Evolutionary conservation across 2,329 filamentous ascomycete genomes (phyloP).

Genomic region (Xylaria sp.): DNA sequence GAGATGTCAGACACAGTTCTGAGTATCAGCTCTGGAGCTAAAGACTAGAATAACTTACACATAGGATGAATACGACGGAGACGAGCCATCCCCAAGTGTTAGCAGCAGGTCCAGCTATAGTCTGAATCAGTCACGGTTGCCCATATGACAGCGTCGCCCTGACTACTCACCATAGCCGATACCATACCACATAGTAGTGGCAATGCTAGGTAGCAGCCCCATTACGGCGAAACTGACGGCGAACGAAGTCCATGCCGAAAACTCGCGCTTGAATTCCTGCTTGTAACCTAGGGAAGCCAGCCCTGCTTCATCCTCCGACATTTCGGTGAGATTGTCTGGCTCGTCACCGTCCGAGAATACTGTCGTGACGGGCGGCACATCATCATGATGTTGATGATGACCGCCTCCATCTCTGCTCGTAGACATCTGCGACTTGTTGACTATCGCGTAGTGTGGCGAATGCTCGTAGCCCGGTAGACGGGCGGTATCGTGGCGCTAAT

Average conservation of each 20-base stretch:
- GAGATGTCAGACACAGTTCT: slow-evolving; percentile 11
- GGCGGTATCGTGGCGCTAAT: not conserved
- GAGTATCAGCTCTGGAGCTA: not conserved
- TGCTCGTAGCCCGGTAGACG: not conserved
- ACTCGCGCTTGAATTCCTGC: slow-evolving; percentile 70
- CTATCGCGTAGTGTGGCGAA: not conserved
- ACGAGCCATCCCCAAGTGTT: slow-evolving; percentile 84
- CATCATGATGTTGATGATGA: slow-evolving; percentile 19
- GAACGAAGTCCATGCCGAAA: slow-evolving; percentile 79
- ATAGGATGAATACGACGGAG: slow-evolving; percentile 77
- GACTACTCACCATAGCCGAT: slow-evolving; percentile 57
- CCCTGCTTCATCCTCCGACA: slow-evolving; percentile 65
- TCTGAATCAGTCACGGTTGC: slow-evolving; percentile 25
- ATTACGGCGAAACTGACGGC: slow-evolving; percentile 79
- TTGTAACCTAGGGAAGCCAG: slow-evolving; percentile 70
- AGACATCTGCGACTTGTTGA: slow-evolving; percentile 51
- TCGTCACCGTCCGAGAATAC: slow-evolving; percentile 45
- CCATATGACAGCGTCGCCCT: not conserved
- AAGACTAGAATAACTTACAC: slow-evolving; percentile 55
- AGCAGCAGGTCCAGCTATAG: slow-evolving; percentile 54
- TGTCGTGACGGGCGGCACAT: slow-evolving; percentile 44
- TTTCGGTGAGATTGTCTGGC: slow-evolving; percentile 46
- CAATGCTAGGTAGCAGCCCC: slow-evolving; percentile 76
- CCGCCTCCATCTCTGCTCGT: slow-evolving; percentile 49
- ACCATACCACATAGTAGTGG: slow-evolving; percentile 77